These are phyloP conservation scores for Phyllachora maydis DNA, from an alignment of 2,329 filamentous ascomycete species.

Conservation along the genomic window DNA sequence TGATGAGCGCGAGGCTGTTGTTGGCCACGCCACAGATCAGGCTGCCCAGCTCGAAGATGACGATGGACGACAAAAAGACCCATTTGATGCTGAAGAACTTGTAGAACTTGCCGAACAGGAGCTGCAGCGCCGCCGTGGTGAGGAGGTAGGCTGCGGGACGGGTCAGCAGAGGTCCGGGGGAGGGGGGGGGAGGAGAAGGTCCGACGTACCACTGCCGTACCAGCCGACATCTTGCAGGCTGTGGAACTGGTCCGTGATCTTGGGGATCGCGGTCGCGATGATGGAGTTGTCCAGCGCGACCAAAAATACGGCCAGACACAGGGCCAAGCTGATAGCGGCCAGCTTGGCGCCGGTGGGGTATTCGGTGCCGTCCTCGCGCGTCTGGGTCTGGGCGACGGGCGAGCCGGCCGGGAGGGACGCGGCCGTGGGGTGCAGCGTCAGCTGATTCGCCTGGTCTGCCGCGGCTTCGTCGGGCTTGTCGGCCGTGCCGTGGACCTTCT, in stretches of 20 bases:
- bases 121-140: conserved; percentile 30
- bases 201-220: too few relatives aligned
- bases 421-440: too few relatives aligned
- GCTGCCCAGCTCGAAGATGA: conserved; percentile 1
- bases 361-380: conserved; percentile 2
- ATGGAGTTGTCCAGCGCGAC: conserved; percentile 38
- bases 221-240: conserved; percentile 40
- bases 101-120: conserved; percentile 32
- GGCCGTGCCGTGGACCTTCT: too few relatives aligned
- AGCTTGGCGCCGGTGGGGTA: conserved; percentile 1
- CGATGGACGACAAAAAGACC: conserved; percentile 10
- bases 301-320: conserved; percentile 23
- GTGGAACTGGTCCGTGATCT: conserved; percentile 33
- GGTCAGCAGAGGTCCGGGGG: too few relatives aligned
- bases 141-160: conserved; percentile 41
- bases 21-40: conserved; percentile 1
- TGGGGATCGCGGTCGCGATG: conserved; percentile 29
- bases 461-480: too few relatives aligned
- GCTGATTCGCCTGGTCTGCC: too few relatives aligned
- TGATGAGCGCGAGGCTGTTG: conserved; percentile 1
- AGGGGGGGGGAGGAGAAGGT: too few relatives aligned
- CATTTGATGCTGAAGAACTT: conserved; percentile 29
- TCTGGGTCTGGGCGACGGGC: conserved; percentile 1
- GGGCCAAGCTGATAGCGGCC: conserved; percentile 1
- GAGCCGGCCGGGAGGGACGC: too few relatives aligned